Conservation (phyloP, 2,329 filamentous ascomycete species). For the Beauveria pseudobassiana region DNA sequence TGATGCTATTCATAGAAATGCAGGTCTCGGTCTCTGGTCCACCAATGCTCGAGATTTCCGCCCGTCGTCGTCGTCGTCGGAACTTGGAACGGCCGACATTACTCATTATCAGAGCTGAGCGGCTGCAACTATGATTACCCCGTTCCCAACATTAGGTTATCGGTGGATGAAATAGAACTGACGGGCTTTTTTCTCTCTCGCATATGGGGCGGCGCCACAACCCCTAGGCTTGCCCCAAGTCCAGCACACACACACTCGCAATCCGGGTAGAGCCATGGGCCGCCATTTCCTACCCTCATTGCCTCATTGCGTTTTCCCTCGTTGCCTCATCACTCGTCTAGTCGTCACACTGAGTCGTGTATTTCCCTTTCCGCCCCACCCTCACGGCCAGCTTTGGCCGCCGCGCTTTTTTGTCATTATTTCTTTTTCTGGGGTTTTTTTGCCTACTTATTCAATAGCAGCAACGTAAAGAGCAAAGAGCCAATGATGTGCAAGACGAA, state of each 20-base stretch:
- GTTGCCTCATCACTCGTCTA: not conserved
- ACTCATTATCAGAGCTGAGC: too few relatives aligned
- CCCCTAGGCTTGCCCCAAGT: not conserved
- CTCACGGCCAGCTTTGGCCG: not conserved
- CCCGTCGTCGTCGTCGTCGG: too few relatives aligned
- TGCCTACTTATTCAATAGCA: not conserved
- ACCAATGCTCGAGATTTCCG: not conserved
- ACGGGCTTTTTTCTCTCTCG: not conserved
- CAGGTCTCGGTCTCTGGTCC: conserved; percentile 1
- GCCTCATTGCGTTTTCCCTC: not conserved
- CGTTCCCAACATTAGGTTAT: too few relatives aligned
- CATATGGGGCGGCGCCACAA: conserved; percentile 10
- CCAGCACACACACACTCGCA: not conserved
- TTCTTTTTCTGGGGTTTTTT: too few relatives aligned
- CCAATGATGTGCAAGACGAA: not conserved
- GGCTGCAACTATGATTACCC: too few relatives aligned
- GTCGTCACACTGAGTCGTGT: conserved; percentile 3
- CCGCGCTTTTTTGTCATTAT: too few relatives aligned
- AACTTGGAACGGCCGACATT: too few relatives aligned
- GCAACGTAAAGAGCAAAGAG: not conserved
- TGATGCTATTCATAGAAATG: conserved; percentile 12
- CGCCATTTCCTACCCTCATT: not conserved
- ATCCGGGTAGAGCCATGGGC: not conserved
- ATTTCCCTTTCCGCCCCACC: not conserved
- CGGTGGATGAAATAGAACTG: not conserved